A percentile compares a stretch with the other conserved stretches of the same genome.
Conservation (phyloP, 179 eudicot species). For the Beta corolliflora region DNA sequence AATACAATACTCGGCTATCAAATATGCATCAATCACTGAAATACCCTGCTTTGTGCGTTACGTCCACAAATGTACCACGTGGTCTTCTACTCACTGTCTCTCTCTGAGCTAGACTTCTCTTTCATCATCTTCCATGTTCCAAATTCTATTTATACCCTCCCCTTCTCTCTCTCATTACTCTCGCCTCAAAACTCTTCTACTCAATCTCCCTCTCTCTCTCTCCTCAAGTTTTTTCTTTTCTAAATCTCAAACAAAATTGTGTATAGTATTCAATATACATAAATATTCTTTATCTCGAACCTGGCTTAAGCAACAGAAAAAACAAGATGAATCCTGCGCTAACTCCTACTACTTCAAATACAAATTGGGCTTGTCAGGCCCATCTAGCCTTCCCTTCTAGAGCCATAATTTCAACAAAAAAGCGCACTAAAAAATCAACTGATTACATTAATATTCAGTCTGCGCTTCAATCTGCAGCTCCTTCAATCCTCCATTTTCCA, state of each 20-base stretch:
- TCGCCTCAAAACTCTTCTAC: not conserved
- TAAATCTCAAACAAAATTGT: no score
- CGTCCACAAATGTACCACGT: slow-evolving; percentile 17
- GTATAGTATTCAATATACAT: not conserved
- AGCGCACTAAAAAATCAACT: not conserved
- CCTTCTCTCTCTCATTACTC: not conserved
- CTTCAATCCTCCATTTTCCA: slow-evolving; percentile 22
- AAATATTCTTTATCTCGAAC: not conserved
- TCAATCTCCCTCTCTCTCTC: no score
- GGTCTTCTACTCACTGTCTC: slow-evolving; percentile 15
- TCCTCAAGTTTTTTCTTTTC: not conserved
- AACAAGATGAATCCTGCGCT: slow-evolving; percentile 8
- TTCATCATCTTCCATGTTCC: not conserved
- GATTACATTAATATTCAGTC: not conserved
- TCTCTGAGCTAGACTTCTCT: not conserved
- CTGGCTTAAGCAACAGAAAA: not conserved
- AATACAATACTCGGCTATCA: no score
- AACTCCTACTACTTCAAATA: not conserved
- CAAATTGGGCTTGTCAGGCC: not conserved
- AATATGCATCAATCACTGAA: not conserved
- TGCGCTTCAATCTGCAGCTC: slow-evolving; percentile 19
- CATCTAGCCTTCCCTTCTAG: not conserved
- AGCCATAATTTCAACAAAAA: not conserved
- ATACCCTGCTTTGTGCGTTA: slow-evolving; percentile 4
- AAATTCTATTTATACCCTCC: slow-evolving; percentile 12